Evolutionary conservation across 1,284 basidiomycete species (phyloP).

Genomic region (Tremellales sp.): DNA sequence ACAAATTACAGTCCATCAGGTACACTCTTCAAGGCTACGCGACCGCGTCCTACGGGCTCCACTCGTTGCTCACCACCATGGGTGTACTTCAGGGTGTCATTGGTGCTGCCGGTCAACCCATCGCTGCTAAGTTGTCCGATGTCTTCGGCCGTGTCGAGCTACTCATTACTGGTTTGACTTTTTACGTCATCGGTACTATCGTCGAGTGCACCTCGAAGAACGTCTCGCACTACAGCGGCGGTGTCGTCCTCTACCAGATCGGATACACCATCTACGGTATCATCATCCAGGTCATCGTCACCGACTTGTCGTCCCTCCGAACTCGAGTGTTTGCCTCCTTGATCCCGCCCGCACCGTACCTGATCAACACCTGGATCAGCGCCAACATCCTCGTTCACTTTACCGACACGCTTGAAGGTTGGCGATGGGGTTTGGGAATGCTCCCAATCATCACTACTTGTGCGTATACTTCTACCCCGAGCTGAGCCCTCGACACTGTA

Average conservation of each 20-base stretch:
- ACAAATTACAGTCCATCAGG: background rate
- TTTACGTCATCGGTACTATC: conserved; percentile 47
- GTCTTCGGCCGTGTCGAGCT: conserved; percentile 47
- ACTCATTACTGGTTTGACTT: conserved; percentile 39
- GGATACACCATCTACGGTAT: conserved; percentile 23
- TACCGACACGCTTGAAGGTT: conserved; percentile 24
- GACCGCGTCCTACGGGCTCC: background rate
- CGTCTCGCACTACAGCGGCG: conserved; percentile 42
- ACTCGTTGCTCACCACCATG: conserved; percentile 24
- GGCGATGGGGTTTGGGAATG: conserved; percentile 34
- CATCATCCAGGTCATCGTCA: conserved; percentile 48
- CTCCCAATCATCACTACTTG: background rate
- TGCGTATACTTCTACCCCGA: too few species aligned
- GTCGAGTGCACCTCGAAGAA: conserved; percentile 40
- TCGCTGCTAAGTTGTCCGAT: conserved; percentile 41
- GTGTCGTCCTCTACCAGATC: conserved; percentile 45
- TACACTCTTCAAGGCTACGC: background rate
- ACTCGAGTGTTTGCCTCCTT: conserved; percentile 49
- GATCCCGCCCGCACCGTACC: conserved; percentile 48
- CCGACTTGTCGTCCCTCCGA: conserved; percentile 47
- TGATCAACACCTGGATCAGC: conserved; percentile 48
- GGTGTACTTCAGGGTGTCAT: conserved; percentile 37
- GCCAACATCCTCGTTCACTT: conserved; percentile 43
- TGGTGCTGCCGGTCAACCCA: conserved; percentile 38
- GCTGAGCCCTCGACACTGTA: too few species aligned